phyloP scores from a whole-genome alignment of 768 basidiomycete species.

The Rhizopogon roseolus region DNA sequence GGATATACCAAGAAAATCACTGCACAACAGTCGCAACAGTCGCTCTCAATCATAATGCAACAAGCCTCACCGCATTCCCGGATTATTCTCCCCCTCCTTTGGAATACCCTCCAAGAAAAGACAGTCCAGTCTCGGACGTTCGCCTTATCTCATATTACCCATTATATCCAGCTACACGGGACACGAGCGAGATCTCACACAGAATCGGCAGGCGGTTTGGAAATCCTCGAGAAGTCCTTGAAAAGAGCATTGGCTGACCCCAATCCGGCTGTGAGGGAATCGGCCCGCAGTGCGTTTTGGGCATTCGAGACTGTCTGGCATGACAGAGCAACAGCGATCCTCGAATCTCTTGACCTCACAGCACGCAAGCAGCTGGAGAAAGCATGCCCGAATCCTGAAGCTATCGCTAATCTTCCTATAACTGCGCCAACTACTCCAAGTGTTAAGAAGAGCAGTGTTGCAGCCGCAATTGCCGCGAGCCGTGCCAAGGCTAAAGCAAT shows the following conservation, averaged over 20 bases:
- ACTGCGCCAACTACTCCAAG: slow-evolving; percentile 42
- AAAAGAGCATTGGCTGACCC: slow-evolving; percentile 72
- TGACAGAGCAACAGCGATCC: slow-evolving; percentile 56
- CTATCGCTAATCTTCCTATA: slow-evolving; percentile 34
- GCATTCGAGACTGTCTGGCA: slow-evolving; percentile 72
- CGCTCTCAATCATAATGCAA: slow-evolving; percentile 62
- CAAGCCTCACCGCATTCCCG: slow-evolving; percentile 71
- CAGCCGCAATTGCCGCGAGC: slow-evolving; percentile 86
- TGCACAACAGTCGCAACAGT: slow-evolving; percentile 78
- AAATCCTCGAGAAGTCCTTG: slow-evolving; percentile 68
- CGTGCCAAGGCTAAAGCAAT: slow-evolving; percentile 84
- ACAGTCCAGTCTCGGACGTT: slow-evolving; percentile 68
- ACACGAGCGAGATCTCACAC: slow-evolving; percentile 56
- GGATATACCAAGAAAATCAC: slow-evolving; percentile 90
- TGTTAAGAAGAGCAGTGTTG: slow-evolving; percentile 75
- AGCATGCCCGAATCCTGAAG: slow-evolving; percentile 61
- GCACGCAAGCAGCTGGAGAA: slow-evolving; percentile 85
- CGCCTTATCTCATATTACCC: slow-evolving; percentile 64
- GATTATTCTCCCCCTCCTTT: slow-evolving; percentile 62
- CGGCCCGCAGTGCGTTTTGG: slow-evolving; percentile 75
- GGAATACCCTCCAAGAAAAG: slow-evolving; percentile 73
- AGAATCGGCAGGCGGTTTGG: slow-evolving; percentile 64
- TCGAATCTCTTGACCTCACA: slow-evolving; percentile 61
- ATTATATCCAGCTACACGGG: slow-evolving; percentile 72
- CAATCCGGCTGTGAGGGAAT: slow-evolving; percentile 76